Evolutionary conservation across 768 basidiomycete species (phyloP).

Genomic region (Termitomyces titanicus): DNA sequence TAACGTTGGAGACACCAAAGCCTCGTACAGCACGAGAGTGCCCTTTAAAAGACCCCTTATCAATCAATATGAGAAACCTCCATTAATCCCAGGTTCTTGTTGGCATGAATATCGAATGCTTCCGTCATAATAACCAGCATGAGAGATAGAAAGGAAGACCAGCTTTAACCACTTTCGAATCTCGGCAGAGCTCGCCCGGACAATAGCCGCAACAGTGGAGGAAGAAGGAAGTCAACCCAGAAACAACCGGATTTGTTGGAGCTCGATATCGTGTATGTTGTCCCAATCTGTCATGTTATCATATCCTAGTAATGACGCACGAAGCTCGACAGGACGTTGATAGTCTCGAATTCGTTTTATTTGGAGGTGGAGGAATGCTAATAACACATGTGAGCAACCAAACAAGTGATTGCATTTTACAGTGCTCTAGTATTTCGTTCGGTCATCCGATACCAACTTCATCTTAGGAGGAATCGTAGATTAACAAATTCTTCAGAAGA

Average conservation of each 20-base stretch:
- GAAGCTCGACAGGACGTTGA: not conserved
- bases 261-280: no score
- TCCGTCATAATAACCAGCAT: not conserved
- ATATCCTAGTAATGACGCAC: not conserved
- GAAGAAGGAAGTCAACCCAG: not conserved
- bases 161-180: not conserved
- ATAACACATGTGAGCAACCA: not conserved
- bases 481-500: no score
- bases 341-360: not conserved
- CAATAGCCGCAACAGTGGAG: not conserved
- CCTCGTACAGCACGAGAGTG: not conserved
- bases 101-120: not conserved
- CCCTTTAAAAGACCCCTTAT: not conserved
- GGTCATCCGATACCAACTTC: no score
- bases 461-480: no score
- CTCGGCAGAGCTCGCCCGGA: not conserved
- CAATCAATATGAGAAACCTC: not conserved
- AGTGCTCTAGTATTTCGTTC: no score
- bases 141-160: not conserved
- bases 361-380: not conserved
- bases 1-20: no score
- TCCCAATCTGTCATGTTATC: no score
- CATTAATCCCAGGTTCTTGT: not conserved
- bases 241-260: not conserved
- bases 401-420: not conserved